These are phyloP conservation scores for Jatropha multifida DNA, from an alignment of 441 rosid genomes.

Conservation along the genomic window DNA sequence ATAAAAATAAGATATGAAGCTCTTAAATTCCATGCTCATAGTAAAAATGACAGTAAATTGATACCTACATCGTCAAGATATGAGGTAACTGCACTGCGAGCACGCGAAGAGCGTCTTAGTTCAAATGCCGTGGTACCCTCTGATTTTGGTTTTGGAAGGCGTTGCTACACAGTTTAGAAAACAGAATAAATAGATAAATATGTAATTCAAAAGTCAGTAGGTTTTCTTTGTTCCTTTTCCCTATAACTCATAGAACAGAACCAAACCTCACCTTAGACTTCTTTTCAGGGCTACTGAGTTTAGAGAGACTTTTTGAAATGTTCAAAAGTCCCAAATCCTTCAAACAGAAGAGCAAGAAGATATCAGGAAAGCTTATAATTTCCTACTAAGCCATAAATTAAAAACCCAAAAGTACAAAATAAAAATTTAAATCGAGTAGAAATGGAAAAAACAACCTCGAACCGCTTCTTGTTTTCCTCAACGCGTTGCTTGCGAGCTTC, in stretches of 20 bases:
- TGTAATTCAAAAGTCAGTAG: not conserved
- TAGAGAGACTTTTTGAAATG: conserved; percentile 28
- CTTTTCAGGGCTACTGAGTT: conserved; percentile 24
- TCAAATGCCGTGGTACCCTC: conserved; percentile 19
- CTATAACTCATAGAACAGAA: not conserved
- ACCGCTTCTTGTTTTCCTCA: conserved; percentile 44
- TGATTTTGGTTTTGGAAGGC: conserved; percentile 29
- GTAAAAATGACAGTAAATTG: not conserved
- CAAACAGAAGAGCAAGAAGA: not conserved
- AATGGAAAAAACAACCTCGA: conserved; percentile 32
- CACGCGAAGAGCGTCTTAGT: conserved; percentile 59
- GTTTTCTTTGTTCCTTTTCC: not conserved
- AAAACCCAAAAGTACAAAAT: not conserved
- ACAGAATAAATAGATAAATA: not conserved
- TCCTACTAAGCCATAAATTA: not conserved
- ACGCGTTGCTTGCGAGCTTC: conserved; percentile 53
- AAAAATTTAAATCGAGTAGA: not conserved
- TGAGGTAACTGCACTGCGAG: conserved; percentile 34
- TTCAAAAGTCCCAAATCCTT: conserved; percentile 51
- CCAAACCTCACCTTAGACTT: conserved; percentile 21
- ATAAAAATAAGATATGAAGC: not conserved
- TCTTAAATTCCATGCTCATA: not conserved
- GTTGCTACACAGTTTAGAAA: conserved; percentile 14
- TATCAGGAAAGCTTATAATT: not conserved
- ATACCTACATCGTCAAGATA: conserved; percentile 45